Evolutionary conservation across 495 filamentous ascomycete genomes (phyloP).

Genomic region (Aspergillus taichungensis): DNA sequence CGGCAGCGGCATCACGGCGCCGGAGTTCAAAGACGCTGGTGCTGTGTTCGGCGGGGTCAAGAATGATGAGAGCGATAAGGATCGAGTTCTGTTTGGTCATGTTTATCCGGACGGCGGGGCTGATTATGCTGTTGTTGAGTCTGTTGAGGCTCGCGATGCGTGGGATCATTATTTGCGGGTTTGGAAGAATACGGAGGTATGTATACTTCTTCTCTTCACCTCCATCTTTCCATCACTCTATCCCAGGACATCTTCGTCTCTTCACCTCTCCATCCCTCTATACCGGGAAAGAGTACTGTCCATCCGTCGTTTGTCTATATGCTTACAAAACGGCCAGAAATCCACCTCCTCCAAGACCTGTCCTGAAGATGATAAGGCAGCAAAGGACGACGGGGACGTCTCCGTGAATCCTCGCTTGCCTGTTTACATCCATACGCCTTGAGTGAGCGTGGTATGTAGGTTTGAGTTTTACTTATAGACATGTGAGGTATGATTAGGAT

Average conservation of each 20-base stretch:
- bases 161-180: conserved; percentile 4
- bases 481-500: too few species aligned
- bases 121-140: conserved; percentile 1
- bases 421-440: too few species aligned
- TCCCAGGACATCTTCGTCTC: background rate
- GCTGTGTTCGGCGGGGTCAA: background rate
- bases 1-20: conserved; percentile 3
- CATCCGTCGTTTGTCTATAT: too few species aligned
- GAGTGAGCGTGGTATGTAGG: too few species aligned
- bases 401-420: too few species aligned
- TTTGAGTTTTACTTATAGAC: too few species aligned
- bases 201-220: too few species aligned
- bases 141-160: background rate
- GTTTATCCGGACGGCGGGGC: conserved; percentile 2
- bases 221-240: background rate
- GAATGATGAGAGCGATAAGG: background rate
- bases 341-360: too few species aligned
- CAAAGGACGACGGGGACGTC: too few species aligned
- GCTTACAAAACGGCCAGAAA: too few species aligned
- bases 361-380: too few species aligned
- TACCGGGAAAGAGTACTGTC: too few species aligned
- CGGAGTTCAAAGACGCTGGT: background rate
- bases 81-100: conserved; percentile 6
- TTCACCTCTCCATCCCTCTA: background rate
- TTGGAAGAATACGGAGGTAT: conserved; percentile 4